A percentile compares a stretch with the other conserved stretches of the same genome.
Evolutionary conservation across 139 green algal species (phyloP).

Genomic region (Closterium sp.): DNA sequence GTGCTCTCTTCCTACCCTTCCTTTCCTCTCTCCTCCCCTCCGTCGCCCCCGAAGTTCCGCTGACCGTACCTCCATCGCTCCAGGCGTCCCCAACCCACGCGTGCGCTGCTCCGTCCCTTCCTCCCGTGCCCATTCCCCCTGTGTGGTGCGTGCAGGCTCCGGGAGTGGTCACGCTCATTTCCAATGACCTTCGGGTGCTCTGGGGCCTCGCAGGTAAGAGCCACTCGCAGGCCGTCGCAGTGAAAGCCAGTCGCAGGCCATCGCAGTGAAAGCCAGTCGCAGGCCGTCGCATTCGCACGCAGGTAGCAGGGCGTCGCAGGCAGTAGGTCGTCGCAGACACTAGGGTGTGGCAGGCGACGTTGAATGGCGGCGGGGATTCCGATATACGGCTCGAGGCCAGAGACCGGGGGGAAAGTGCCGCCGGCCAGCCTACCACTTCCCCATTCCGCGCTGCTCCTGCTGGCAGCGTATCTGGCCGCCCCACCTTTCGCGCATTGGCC

Average conservation of each 20-base stretch:
- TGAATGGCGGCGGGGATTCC: no score
- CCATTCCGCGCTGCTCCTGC: background rate
- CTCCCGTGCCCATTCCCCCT: background rate
- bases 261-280: background rate
- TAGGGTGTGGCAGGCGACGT: no score
- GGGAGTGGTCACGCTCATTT: conserved; percentile 7
- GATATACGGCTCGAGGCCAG: no score
- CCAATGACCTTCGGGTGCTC: background rate
- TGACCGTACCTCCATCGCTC: background rate
- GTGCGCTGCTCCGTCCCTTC: background rate
- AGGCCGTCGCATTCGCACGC: background rate
- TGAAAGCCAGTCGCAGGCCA: background rate
- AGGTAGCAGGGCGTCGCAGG: background rate
- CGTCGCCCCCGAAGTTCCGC: background rate
- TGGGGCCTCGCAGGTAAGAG: background rate
- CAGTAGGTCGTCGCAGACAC: background rate
- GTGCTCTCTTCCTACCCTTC: background rate
- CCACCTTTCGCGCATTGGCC: background rate
- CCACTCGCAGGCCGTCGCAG: background rate
- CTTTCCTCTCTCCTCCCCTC: background rate
- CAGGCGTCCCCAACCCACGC: no score
- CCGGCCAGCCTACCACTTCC: background rate
- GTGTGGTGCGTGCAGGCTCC: background rate
- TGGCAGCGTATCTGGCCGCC: background rate
- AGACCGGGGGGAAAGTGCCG: background rate